Evolutionary conservation across 2,329 filamentous ascomycete genomes (phyloP).

Genomic region (Cercospora sojina): DNA sequence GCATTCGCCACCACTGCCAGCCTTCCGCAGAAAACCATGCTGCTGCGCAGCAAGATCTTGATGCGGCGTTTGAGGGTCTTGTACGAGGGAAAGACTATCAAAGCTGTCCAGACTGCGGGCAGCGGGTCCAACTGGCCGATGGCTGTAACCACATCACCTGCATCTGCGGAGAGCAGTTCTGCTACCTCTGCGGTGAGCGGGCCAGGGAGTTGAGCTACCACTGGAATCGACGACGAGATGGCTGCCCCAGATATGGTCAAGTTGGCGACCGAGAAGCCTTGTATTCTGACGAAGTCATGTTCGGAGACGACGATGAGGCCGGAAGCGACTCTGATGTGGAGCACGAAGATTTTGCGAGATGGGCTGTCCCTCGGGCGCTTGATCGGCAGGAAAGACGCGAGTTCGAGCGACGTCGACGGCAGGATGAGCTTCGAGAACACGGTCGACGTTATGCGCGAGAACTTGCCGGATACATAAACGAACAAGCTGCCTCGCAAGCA

Average conservation of each 20-base stretch:
- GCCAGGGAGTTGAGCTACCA: conserved; percentile 8
- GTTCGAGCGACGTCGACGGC: not conserved
- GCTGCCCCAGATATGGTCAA: conserved; percentile 21
- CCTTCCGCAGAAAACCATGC: conserved; percentile 1
- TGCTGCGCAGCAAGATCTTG: not conserved
- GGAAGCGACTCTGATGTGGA: conserved; percentile 8
- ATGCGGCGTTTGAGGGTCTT: conserved; percentile 20
- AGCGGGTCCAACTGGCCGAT: conserved; percentile 16
- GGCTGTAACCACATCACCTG: conserved; percentile 27
- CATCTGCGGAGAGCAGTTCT: conserved; percentile 19
- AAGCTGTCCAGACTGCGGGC: conserved; percentile 21
- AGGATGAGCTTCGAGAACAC: conserved; percentile 4
- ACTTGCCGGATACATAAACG: not conserved
- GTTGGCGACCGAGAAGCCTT: conserved; percentile 13
- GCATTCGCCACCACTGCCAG: conserved; percentile 14
- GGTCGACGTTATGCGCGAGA: not conserved
- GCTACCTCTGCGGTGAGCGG: conserved; percentile 20
- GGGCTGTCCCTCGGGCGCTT: conserved; percentile 8
- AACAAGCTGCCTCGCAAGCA: not conserved
- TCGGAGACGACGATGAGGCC: conserved; percentile 4
- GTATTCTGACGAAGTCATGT: conserved; percentile 11
- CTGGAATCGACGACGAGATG: conserved; percentile 14
- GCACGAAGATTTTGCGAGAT: conserved; percentile 12
- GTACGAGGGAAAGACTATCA: conserved; percentile 24
- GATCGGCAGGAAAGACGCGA: conserved; percentile 14